Percentiles rank a stretch among this genome's conserved stretches.
These are phyloP conservation scores for Leavenworthia alabamica DNA, from an alignment of 345 rosid genomes.

Conservation along the genomic window DNA sequence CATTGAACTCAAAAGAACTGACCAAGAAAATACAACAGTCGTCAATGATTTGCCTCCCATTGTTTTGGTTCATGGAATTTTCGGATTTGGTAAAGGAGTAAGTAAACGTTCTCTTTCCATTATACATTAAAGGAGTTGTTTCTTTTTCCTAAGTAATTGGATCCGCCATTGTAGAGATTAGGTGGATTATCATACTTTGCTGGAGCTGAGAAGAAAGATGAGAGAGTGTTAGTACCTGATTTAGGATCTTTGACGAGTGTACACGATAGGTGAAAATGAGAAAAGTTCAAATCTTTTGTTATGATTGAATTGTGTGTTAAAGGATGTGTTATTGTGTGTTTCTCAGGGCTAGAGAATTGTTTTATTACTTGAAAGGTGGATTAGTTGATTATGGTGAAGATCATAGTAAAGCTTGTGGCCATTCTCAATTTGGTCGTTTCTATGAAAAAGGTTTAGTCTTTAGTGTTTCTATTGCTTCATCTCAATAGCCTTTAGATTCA, in stretches of 20 bases:
- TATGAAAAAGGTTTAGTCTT: slow-evolving; percentile 61
- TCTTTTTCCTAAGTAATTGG: background rate
- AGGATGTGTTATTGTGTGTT: background rate
- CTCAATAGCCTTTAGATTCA: background rate
- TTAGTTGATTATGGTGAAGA: slow-evolving; percentile 90
- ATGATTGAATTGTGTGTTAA: background rate
- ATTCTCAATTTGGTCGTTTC: slow-evolving; percentile 71
- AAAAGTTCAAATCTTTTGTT: background rate
- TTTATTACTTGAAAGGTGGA: slow-evolving; percentile 94
- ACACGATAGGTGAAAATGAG: slow-evolving; percentile 58
- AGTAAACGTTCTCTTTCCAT: background rate
- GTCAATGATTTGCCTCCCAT: slow-evolving; percentile 63
- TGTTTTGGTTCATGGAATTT: slow-evolving; percentile 93
- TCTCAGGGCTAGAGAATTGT: slow-evolving; percentile 89
- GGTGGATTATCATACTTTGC: slow-evolving; percentile 95
- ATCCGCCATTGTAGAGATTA: slow-evolving; percentile 48
- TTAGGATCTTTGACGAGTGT: slow-evolving; percentile 92
- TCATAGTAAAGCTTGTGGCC: slow-evolving; percentile 89
- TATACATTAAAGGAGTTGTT: background rate
- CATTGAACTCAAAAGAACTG: slow-evolving; percentile 36
- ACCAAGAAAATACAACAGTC: slow-evolving; percentile 13
- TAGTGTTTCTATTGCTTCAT: background rate
- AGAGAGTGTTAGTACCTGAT: slow-evolving; percentile 94
- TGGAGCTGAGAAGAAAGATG: slow-evolving; percentile 96
- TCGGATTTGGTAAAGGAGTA: slow-evolving; percentile 99